phyloP scores from a whole-genome alignment of 2,329 filamentous ascomycete species.

The Verticillium isaacii region DNA sequence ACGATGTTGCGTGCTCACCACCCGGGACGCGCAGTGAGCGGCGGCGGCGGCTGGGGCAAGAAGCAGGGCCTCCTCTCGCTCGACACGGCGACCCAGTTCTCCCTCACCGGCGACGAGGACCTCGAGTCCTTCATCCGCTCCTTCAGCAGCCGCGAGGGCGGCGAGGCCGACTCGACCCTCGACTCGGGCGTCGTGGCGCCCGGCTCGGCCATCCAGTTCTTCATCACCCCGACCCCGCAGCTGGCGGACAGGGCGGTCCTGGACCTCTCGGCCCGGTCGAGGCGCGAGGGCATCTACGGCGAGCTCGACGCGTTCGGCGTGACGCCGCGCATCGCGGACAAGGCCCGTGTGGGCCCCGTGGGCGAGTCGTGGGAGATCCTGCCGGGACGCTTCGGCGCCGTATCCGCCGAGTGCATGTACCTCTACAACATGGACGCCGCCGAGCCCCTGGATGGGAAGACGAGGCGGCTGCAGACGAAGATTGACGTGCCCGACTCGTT shows the following conservation, averaged over 20 bases:
- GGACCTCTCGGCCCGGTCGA: slow-evolving; percentile 17
- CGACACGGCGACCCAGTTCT: slow-evolving; percentile 60
- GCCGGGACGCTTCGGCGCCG: slow-evolving; percentile 52
- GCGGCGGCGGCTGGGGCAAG: slow-evolving; percentile 78
- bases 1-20: background rate
- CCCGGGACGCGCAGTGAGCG: slow-evolving; percentile 52
- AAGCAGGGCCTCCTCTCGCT: slow-evolving; percentile 76
- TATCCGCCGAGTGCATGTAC: slow-evolving; percentile 57
- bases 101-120: slow-evolving; percentile 39
- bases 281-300: background rate
- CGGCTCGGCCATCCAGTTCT: slow-evolving; percentile 64
- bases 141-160: slow-evolving; percentile 16
- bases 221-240: slow-evolving; percentile 31
- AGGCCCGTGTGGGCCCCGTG: slow-evolving; percentile 14
- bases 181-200: slow-evolving; percentile 54
- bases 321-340: background rate
- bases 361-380: slow-evolving; percentile 17
- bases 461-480: slow-evolving; percentile 28
- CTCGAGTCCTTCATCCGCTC: slow-evolving; percentile 45
- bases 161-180: slow-evolving; percentile 11
- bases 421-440: slow-evolving; percentile 24
- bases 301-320: slow-evolving; percentile 8
- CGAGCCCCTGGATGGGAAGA: background rate
- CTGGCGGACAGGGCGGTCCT: slow-evolving; percentile 1
- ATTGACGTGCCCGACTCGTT: slow-evolving; percentile 42